Evolutionary conservation across 23 red algal species (phyloP).

Genomic region (Agarophyton chilense): DNA sequence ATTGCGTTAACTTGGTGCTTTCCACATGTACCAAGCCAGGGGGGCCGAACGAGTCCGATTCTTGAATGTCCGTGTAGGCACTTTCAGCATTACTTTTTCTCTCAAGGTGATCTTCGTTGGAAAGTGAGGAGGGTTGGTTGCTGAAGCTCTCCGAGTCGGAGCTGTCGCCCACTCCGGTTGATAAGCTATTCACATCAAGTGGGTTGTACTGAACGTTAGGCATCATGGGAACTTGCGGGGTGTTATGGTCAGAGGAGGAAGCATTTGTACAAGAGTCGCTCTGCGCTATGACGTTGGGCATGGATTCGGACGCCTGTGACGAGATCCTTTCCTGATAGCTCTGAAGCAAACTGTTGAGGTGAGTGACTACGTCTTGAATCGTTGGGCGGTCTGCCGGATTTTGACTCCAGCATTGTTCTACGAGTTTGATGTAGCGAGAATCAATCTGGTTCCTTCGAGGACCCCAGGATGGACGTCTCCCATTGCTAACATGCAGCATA

Average conservation of each 20-base stretch:
- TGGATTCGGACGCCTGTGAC: neutral
- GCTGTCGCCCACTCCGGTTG: neutral
- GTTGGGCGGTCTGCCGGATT: constrained; percentile 47
- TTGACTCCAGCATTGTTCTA: constrained; percentile 66
- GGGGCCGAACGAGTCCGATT: neutral
- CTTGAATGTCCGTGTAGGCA: neutral
- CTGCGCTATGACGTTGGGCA: neutral
- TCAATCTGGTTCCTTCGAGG: constrained; percentile 12
- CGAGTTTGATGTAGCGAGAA: constrained; percentile 24
- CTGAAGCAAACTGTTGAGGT: neutral
- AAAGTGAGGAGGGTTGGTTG: neutral
- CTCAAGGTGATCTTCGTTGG: neutral
- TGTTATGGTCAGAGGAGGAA: neutral
- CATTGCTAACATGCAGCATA: neutral
- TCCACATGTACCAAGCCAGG: neutral
- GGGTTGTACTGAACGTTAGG: neutral
- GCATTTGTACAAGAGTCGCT: neutral
- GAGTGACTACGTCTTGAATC: constrained; percentile 20
- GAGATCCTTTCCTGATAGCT: neutral
- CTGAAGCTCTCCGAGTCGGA: neutral
- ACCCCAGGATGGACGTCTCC: constrained; percentile 34
- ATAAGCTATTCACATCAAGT: neutral
- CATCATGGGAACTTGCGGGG: neutral
- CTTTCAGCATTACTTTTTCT: neutral
- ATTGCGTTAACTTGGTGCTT: neutral